Conservation (phyloP, 2,329 filamentous ascomycete species). For the Paramyrothecium roridum region DNA sequence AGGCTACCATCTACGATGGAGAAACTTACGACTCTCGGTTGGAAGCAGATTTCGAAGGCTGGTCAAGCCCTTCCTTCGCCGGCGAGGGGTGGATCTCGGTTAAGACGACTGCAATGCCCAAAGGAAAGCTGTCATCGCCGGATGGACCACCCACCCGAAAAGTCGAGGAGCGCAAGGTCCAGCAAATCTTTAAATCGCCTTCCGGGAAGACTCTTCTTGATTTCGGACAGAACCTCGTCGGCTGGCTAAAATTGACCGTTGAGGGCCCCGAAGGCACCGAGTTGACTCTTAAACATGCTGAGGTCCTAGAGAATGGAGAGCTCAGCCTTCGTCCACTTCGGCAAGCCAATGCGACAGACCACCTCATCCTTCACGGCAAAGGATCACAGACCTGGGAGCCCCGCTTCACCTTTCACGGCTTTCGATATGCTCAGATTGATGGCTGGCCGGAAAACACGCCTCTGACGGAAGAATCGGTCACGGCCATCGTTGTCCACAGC, state of each 20-base stretch:
- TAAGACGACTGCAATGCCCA: constrained; percentile 23
- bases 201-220: constrained; percentile 46
- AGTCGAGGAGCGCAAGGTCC: constrained; percentile 22
- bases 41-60: constrained; percentile 23
- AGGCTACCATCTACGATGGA: constrained; percentile 47
- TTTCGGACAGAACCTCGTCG: constrained; percentile 58
- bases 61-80: constrained; percentile 18
- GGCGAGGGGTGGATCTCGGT: constrained; percentile 23
- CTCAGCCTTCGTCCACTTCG: constrained; percentile 36
- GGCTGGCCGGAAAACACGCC: constrained; percentile 32
- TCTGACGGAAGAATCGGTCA: constrained; percentile 13
- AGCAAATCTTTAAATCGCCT: constrained; percentile 24
- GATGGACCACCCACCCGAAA: constrained; percentile 40
- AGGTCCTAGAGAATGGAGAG: constrained; percentile 50
- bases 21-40: constrained; percentile 42
- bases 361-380: constrained; percentile 25
- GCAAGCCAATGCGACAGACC: constrained; percentile 33
- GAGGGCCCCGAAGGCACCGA: constrained; percentile 31
- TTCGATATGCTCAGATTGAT: constrained; percentile 47
- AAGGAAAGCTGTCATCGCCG: constrained; percentile 30
- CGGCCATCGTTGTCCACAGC: constrained; percentile 40
- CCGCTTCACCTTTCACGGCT: constrained; percentile 49
- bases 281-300: constrained; percentile 48
- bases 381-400: constrained; percentile 33
- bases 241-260: constrained; percentile 38